Base-by-base conservation (phyloP, 805 yeast species). In the Ogataea pignaliae region DNA sequence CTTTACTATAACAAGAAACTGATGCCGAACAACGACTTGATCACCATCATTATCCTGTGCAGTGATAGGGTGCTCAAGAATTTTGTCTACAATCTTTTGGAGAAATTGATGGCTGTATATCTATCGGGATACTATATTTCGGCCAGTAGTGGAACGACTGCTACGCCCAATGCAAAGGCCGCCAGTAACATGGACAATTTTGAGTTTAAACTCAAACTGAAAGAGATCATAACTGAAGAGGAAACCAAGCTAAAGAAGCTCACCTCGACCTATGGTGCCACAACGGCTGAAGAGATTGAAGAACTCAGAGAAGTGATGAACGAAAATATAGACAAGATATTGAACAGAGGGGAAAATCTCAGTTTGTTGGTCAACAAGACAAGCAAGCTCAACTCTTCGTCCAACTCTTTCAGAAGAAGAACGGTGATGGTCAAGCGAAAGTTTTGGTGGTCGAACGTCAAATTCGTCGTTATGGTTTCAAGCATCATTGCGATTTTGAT, bases 281-380 rank as follows among this genome's bases (percentile, higher is more conserved):
- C 50, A 46, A 71, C 45, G 39, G 69, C 68, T 39, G 73, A 69
- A 45, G 89, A 85, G 47, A 72, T 84, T 16, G 78, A 77, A 43
- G 81, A 81, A 56, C 85, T 85, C 18, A 69, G 83, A 51, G 75
- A 75, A 41, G 63, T 85, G 48, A 83, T 85, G 89, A 74, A 80
- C 46, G 85, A 82, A 47, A 85, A 85, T 55, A 80, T 85, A 42
- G 88, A 81, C 54, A 73, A 79, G 57, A 73, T 88, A 21, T 67
- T 88, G 53, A 80, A 79, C 52, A 75, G 96, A 41, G 95, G 95
- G 16, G 96, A 88, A 55, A 75, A 85, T 41, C 78, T 88, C 46
- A 76, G 79, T 51, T 63, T 76, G 34, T 70, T 88, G 50, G 91
- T 88, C 29, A 86, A 83, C 61, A 88, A 88, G 61, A 88, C 96